These are phyloP conservation scores for Udeniomyces megalosporus DNA, from an alignment of 768 basidiomycete genomes.

Conservation along the genomic window DNA sequence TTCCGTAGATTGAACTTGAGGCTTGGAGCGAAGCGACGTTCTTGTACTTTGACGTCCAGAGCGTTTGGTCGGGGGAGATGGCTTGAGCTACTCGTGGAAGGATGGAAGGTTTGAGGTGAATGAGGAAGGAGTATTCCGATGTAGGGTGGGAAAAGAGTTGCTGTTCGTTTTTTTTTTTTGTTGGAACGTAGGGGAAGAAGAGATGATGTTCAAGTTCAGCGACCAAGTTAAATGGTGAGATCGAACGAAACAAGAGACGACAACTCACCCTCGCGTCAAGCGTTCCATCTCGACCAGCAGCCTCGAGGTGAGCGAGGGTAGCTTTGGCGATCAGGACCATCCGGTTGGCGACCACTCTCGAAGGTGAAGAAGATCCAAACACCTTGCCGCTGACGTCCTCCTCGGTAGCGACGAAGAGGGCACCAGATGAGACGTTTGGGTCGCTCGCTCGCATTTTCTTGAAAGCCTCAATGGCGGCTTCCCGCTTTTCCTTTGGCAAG, in stretches of 20 bases:
- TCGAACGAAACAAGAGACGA: neutral
- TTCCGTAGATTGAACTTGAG: conserved; percentile 25
- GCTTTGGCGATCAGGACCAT: conserved; percentile 58
- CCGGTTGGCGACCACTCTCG: conserved; percentile 55
- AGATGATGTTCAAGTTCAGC: conserved; percentile 50
- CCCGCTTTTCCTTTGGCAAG: conserved; percentile 25
- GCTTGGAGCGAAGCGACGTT: conserved; percentile 37
- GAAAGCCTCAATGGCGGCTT: conserved; percentile 28
- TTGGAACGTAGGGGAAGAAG: conserved; percentile 47
- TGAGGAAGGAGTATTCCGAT: conserved; percentile 67
- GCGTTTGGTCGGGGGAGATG: conserved; percentile 37
- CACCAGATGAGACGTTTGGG: conserved; percentile 32
- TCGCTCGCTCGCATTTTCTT: conserved; percentile 26
- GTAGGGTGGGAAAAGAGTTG: conserved; percentile 70
- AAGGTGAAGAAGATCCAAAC: conserved; percentile 58
- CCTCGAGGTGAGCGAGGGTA: conserved; percentile 44
- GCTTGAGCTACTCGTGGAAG: conserved; percentile 64
- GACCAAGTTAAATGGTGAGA: neutral
- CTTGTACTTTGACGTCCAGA: conserved; percentile 35
- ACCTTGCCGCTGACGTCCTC: conserved; percentile 53
- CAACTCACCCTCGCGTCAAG: conserved; percentile 45
- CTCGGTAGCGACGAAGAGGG: conserved; percentile 68
- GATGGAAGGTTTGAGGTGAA: conserved; percentile 49
- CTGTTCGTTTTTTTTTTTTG: too few relatives aligned
- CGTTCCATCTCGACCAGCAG: conserved; percentile 37